Percentiles rank a stretch among this genome's conserved stretches.
Conservation (phyloP, 2,329 filamentous ascomycete genomes). For the Aspergillus sp. region DNA sequence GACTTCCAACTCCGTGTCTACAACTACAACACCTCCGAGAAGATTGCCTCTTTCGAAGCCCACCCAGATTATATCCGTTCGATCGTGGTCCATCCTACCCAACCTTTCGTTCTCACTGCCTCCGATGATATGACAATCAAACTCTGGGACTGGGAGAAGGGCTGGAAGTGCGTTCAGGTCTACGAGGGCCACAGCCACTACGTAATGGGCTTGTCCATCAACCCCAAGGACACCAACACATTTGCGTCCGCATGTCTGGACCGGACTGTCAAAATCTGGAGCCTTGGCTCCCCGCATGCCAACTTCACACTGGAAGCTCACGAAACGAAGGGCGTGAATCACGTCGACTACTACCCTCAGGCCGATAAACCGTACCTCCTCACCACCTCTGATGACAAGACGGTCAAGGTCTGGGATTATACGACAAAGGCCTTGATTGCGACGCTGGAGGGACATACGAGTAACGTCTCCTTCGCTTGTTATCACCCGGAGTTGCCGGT, state of each 20-base stretch:
- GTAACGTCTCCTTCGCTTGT: slow-evolving; percentile 96
- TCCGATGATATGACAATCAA: slow-evolving; percentile 99
- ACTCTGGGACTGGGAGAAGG: slow-evolving; percentile 98
- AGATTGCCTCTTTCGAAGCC: slow-evolving; percentile 94
- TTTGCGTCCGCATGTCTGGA: slow-evolving; percentile 94
- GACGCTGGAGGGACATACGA: slow-evolving; percentile 93
- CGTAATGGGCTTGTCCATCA: slow-evolving; percentile 95
- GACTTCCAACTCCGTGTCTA: slow-evolving; percentile 88
- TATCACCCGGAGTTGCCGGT: slow-evolving; percentile 96
- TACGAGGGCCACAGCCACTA: slow-evolving; percentile 97
- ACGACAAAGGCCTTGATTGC: slow-evolving; percentile 97
- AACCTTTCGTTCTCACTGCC: slow-evolving; percentile 92
- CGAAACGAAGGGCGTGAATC: slow-evolving; percentile 96
- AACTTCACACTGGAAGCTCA: slow-evolving; percentile 98
- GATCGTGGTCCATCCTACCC: slow-evolving; percentile 91
- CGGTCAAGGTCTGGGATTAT: slow-evolving; percentile 98
- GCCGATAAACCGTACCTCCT: slow-evolving; percentile 80
- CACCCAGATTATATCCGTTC: slow-evolving; percentile 98
- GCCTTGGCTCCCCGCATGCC: slow-evolving; percentile 83
- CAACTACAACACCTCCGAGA: slow-evolving; percentile 99
- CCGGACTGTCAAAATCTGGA: slow-evolving; percentile 97
- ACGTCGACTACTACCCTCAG: slow-evolving; percentile 82
- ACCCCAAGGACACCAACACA: slow-evolving; percentile 93
- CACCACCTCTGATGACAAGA: slow-evolving; percentile 93
- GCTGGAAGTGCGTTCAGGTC: slow-evolving; percentile 95